A percentile compares a stretch with the other conserved stretches of the same genome.
Evolutionary conservation across 108 stramenopile genomes (phyloP).

Genomic region (Nitzschia sp.): DNA sequence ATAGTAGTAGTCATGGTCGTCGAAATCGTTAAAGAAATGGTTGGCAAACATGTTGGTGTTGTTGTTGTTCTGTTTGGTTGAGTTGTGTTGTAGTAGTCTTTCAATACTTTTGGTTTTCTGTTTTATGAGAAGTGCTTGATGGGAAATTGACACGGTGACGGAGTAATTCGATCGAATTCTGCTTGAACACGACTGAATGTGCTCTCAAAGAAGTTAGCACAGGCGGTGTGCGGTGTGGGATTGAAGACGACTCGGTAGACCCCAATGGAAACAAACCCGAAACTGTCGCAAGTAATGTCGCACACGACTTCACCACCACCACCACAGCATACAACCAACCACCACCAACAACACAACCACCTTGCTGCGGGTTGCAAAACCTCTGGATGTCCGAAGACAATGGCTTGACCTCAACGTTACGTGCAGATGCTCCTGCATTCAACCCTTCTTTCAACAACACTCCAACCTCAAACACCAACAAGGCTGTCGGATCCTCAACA

Average conservation of each 20-base stretch:
- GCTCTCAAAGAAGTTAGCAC: neutral
- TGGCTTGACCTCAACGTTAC: conserved; percentile 1
- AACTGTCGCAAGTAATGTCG: too few relatives aligned
- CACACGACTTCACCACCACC: too few relatives aligned
- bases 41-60: conserved; percentile 15
- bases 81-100: neutral
- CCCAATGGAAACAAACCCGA: too few relatives aligned
- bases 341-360: too few relatives aligned
- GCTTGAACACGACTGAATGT: neutral
- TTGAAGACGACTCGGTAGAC: too few relatives aligned
- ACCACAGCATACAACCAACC: too few relatives aligned
- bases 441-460: conserved; percentile 13
- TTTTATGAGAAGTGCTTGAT: conserved; percentile 13
- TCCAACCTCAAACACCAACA: neutral
- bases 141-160: neutral
- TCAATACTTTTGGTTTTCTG: neutral
- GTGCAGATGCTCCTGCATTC: conserved; percentile 38
- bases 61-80: neutral
- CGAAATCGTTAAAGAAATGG: conserved; percentile 8
- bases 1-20: conserved; percentile 15
- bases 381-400: too few relatives aligned
- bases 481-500: neutral
- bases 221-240: too few relatives aligned
- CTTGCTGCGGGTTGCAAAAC: too few relatives aligned
- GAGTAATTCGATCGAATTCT: neutral